Evolutionary conservation across 1,139 yeast species (phyloP).

Genomic region (Debaryomyces singareniensis): DNA sequence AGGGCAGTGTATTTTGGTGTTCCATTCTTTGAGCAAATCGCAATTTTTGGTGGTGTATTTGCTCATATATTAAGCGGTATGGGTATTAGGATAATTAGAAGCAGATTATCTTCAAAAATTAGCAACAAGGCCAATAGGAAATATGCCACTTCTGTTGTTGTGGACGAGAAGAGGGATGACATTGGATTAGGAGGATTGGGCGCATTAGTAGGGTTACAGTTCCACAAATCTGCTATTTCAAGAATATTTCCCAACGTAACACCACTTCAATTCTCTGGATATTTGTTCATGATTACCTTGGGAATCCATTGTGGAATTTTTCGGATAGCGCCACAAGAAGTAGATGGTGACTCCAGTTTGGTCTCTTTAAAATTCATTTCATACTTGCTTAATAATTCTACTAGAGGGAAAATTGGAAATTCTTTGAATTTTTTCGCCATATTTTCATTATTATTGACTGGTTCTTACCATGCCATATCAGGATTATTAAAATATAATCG

Average conservation of each 20-base stretch:
- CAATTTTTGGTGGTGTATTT: constrained; percentile 42
- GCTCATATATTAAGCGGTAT: constrained; percentile 54
- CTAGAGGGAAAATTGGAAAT: constrained; percentile 12
- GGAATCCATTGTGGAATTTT: constrained; percentile 42
- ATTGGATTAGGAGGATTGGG: constrained; percentile 58
- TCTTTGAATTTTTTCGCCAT: constrained; percentile 16
- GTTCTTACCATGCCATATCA: constrained; percentile 30
- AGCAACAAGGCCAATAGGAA: constrained; percentile 5
- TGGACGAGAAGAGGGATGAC: constrained; percentile 27
- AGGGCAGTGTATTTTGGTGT: constrained; percentile 53
- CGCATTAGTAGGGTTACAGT: constrained; percentile 48
- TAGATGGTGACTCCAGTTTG: constrained; percentile 63
- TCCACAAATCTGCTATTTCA: constrained; percentile 39
- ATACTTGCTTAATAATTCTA: constrained; percentile 28
- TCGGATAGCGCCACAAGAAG: constrained; percentile 41
- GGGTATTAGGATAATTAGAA: constrained; percentile 33
- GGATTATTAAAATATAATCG: constrained; percentile 28
- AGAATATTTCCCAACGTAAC: constrained; percentile 24
- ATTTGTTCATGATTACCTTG: constrained; percentile 41
- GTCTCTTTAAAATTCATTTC: constrained; percentile 50
- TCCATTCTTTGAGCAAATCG: constrained; percentile 41
- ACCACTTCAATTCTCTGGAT: constrained; percentile 59
- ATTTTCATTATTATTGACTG: constrained; percentile 16
- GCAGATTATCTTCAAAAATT: constrained; percentile 11
- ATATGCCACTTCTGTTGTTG: constrained; percentile 12